Percentiles rank a stretch among this genome's conserved stretches.
These are phyloP conservation scores for Geotrichum siamense DNA, from an alignment of 1,139 yeast genomes.

Conservation along the genomic window DNA sequence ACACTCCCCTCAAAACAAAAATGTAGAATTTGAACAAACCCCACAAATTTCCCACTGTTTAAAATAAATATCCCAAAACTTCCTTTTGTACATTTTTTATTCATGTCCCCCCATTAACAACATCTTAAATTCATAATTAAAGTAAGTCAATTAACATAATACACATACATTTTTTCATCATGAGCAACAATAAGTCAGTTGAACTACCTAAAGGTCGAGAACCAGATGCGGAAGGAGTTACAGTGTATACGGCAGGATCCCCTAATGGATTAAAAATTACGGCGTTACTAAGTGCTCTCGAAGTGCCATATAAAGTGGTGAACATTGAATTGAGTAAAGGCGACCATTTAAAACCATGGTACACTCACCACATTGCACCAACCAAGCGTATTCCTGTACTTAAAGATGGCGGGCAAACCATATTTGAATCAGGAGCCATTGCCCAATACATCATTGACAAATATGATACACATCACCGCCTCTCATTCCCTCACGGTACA, in stretches of 20 bases:
- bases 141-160: no score
- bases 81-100: no score
- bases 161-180: no score
- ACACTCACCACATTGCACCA: slow-evolving; percentile 43
- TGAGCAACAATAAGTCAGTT: no score
- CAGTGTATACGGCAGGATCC: slow-evolving; percentile 43
- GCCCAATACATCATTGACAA: slow-evolving; percentile 49
- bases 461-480: slow-evolving; percentile 48
- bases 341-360: slow-evolving; percentile 49
- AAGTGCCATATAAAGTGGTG: slow-evolving; percentile 42
- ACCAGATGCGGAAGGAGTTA: neutral
- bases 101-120: no score
- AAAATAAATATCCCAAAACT: no score
- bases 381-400: slow-evolving; percentile 58
- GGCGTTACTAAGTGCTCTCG: slow-evolving; percentile 43
- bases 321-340: slow-evolving; percentile 39
- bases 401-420: slow-evolving; percentile 34
- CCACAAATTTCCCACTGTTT: no score
- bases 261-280: slow-evolving; percentile 53
- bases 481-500: slow-evolving; percentile 42
- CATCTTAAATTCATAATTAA: no score
- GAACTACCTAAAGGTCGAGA: neutral
- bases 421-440: slow-evolving; percentile 53
- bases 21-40: no score
- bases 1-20: no score